Conservation (phyloP, 2,329 filamentous ascomycete genomes). For the Monosporascus ibericus region DNA sequence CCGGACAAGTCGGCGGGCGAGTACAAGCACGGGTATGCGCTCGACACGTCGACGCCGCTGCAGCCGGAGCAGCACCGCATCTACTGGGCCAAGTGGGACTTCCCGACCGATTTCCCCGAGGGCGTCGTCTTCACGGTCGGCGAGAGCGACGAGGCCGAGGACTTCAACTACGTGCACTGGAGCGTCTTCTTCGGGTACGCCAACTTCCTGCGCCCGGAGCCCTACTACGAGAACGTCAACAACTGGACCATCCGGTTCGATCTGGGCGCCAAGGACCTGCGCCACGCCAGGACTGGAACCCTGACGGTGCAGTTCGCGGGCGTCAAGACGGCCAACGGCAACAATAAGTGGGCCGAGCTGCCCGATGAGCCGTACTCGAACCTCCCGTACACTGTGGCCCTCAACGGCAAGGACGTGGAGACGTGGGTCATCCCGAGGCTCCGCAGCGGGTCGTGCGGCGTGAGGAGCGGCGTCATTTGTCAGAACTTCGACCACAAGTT, state of each 20-base stretch:
- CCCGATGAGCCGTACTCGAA: conserved; percentile 45
- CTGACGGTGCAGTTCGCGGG: conserved; percentile 58
- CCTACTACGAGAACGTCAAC: conserved; percentile 41
- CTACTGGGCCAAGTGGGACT: conserved; percentile 57
- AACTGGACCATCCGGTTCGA: conserved; percentile 55
- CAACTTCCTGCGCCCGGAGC: conserved; percentile 36
- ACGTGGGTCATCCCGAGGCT: conserved; percentile 53
- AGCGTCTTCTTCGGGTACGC: conserved; percentile 52
- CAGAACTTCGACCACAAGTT: conserved; percentile 56
- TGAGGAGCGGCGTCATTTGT: conserved; percentile 51
- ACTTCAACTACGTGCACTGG: conserved; percentile 61
- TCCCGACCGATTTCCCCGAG: conserved; percentile 49
- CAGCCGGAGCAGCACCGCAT: conserved; percentile 50
- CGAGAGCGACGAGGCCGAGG: conserved; percentile 37
- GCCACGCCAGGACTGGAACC: conserved; percentile 40
- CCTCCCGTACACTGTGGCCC: conserved; percentile 38
- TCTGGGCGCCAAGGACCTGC: conserved; percentile 34
- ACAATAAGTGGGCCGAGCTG: conserved; percentile 49
- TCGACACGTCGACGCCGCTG: conserved; percentile 40
- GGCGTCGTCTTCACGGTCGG: conserved; percentile 53
- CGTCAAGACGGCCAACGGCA: conserved; percentile 55
- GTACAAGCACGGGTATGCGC: conserved; percentile 49
- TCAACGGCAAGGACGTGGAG: conserved; percentile 34
- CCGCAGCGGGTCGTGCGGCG: conserved; percentile 51
- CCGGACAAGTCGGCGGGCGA: conserved; percentile 57